These are phyloP conservation scores for Tylopilus sp. DNA, from an alignment of 1,284 basidiomycete species.

Conservation along the genomic window DNA sequence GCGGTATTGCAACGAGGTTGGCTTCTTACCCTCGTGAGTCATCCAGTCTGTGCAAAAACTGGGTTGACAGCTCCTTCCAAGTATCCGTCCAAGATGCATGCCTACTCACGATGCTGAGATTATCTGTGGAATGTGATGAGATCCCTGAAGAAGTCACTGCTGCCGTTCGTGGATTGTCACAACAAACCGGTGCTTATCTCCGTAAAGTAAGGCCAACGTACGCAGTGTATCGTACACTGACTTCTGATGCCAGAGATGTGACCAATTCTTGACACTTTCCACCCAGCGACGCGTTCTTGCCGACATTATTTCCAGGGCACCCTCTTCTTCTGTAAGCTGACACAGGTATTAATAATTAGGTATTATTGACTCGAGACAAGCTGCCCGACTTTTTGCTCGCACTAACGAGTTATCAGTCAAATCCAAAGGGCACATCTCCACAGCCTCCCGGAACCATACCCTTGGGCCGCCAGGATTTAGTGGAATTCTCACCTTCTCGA, in stretches of 20 bases:
- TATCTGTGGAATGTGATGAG: slow-evolving; percentile 57
- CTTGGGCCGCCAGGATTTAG: slow-evolving; percentile 13
- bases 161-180: slow-evolving; percentile 44
- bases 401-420: slow-evolving; percentile 40
- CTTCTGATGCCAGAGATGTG: slow-evolving; percentile 52
- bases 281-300: slow-evolving; percentile 44
- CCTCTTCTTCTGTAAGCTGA: slow-evolving; percentile 51
- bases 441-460: slow-evolving; percentile 17
- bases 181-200: slow-evolving; percentile 51
- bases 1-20: slow-evolving; percentile 50
- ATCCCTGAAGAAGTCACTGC: slow-evolving; percentile 47
- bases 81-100: slow-evolving; percentile 69
- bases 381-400: slow-evolving; percentile 66
- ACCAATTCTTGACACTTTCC: slow-evolving; percentile 56
- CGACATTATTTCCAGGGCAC: slow-evolving; percentile 45
- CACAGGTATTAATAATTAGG: background rate
- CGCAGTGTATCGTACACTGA: slow-evolving; percentile 7
- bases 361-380: slow-evolving; percentile 38
- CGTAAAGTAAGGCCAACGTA: slow-evolving; percentile 44
- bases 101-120: slow-evolving; percentile 64
- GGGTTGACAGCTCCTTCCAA: slow-evolving; percentile 28
- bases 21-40: slow-evolving; percentile 49
- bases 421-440: slow-evolving; percentile 8
- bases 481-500: slow-evolving; percentile 36
- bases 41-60: background rate